Percentiles rank a stretch among this genome's conserved stretches.
Evolutionary conservation across 169 alveolate genomes (phyloP).

Genomic region (Plasmodium billcollinsi): DNA sequence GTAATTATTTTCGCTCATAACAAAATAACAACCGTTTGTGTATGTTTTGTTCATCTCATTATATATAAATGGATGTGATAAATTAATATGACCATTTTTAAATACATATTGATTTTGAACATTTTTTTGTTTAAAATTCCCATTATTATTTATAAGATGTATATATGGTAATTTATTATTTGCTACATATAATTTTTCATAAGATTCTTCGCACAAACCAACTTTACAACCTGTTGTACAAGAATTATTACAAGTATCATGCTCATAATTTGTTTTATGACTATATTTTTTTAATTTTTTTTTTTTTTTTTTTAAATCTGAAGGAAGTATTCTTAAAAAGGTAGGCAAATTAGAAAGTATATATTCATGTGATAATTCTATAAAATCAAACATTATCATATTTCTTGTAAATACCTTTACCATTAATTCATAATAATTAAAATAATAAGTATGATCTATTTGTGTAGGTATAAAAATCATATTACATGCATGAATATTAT

Average conservation of each 20-base stretch:
- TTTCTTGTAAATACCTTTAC: slow-evolving; percentile 69
- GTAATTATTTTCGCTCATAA: slow-evolving; percentile 12
- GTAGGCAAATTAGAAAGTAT: slow-evolving; percentile 53
- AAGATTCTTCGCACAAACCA: too few relatives aligned
- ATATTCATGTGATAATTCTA: slow-evolving; percentile 72
- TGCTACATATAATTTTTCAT: too few relatives aligned
- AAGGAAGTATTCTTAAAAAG: slow-evolving; percentile 70
- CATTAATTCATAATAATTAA: slow-evolving; percentile 60
- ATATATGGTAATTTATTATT: slow-evolving; percentile 57
- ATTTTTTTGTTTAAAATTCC: slow-evolving; percentile 20
- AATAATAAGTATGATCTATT: slow-evolving; percentile 50
- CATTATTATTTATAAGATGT: slow-evolving; percentile 41
- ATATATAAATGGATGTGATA: slow-evolving; percentile 33
- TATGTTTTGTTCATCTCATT: slow-evolving; percentile 35
- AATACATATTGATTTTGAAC: slow-evolving; percentile 29
- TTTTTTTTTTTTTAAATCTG: slow-evolving; percentile 38
- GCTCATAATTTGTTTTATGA: too few relatives aligned
- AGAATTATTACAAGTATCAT: too few relatives aligned
- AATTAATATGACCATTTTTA: slow-evolving; percentile 69
- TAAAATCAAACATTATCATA: slow-evolving; percentile 71
- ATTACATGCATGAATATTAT: slow-evolving; percentile 74
- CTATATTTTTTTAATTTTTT: neutral
- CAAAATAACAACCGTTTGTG: slow-evolving; percentile 32
- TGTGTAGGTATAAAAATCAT: slow-evolving; percentile 72
- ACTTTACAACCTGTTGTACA: too few relatives aligned